A percentile compares a stretch with the other conserved stretches of the same genome.
These are phyloP conservation scores for Talaromyces rugulosus DNA, from an alignment of 2,329 filamentous ascomycete species.

Conservation along the genomic window DNA sequence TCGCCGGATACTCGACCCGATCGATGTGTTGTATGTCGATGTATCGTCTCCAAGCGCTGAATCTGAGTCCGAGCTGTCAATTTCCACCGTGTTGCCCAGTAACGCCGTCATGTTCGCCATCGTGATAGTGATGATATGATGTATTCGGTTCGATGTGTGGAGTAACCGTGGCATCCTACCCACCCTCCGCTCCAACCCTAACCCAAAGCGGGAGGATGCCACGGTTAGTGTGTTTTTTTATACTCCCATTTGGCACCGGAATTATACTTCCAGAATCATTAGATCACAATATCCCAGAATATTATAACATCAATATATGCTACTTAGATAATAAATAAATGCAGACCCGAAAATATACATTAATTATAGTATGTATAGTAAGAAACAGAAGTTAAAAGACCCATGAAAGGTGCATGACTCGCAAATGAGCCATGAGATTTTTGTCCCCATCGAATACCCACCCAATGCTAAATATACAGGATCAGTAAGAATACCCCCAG, in stretches of 20 bases:
- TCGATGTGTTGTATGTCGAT: conserved; percentile 6
- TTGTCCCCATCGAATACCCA: neutral
- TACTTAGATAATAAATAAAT: neutral
- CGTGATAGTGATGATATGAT: too few relatives aligned
- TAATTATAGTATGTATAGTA: neutral
- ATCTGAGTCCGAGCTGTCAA: conserved; percentile 6
- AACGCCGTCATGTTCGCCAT: neutral
- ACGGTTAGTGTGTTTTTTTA: too few relatives aligned
- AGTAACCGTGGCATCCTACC: too few relatives aligned
- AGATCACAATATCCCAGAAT: too few relatives aligned
- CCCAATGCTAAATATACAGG: neutral
- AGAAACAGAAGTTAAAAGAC: neutral
- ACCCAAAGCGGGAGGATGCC: too few relatives aligned
- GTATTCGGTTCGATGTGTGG: too few relatives aligned
- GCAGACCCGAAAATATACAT: neutral
- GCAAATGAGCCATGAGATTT: neutral
- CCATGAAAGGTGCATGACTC: neutral
- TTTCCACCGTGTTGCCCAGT: neutral
- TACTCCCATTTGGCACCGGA: too few relatives aligned
- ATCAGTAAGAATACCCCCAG: neutral
- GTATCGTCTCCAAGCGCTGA: conserved; percentile 11
- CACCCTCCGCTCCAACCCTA: too few relatives aligned
- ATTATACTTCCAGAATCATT: too few relatives aligned
- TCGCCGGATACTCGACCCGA: conserved; percentile 7
- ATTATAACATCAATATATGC: too few relatives aligned